Base-by-base conservation (phyloP, 805 yeast species). In the Barnettozyma siamensis region DNA sequence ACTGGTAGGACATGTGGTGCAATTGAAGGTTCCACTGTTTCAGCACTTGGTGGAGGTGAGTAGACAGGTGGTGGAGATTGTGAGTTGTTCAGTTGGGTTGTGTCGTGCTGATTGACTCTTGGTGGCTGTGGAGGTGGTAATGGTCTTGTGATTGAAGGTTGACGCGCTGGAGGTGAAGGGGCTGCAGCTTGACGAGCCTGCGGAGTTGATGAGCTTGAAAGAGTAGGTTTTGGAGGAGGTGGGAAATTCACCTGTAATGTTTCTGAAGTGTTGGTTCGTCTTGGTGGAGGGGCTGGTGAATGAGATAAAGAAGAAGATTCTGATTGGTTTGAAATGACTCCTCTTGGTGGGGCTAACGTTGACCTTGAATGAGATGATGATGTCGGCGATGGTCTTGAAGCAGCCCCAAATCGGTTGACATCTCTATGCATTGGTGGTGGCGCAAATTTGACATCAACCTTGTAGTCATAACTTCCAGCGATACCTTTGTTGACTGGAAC, bases 381-480 rank as follows among this genome's bases (percentile, higher is more conserved):
- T 15, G 21, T 7, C 7, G 29, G 10, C 11, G 45, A 19, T 16
- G 26, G 16, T 5, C 24, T 17, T 35, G 35, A 39, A 12, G 4
- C 24, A 34, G 35, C 8, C 7, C 28, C 12, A 10, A 20, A 13
- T 29, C n/a, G 16, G 15, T 11, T 19, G 7, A 27, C 6, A 26
- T 47, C 51, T 10, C 23, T 40, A 15, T 57, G 65, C n/a, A 43
- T 51, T 41, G 67, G 67, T 8, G 67, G 67, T 8, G 67, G 65
- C 18, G 59, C 60, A 51, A 59, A 48, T 21, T 47, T 49, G 11
- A 51, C 53, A 28, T 50, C 53, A 11, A 68, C 65, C 11, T 62
- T 46, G 40, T 67, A 56, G 26, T 59, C 51, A 42, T 63, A 63
- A 6, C 45, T 17, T 0, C 70, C 71, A 4, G 70, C 54, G 32